Evolutionary conservation across 345 rosid species (phyloP), one percentile per base, ranked within the genome.

Genomic region (Eucalyptus tenuipes): DNA sequence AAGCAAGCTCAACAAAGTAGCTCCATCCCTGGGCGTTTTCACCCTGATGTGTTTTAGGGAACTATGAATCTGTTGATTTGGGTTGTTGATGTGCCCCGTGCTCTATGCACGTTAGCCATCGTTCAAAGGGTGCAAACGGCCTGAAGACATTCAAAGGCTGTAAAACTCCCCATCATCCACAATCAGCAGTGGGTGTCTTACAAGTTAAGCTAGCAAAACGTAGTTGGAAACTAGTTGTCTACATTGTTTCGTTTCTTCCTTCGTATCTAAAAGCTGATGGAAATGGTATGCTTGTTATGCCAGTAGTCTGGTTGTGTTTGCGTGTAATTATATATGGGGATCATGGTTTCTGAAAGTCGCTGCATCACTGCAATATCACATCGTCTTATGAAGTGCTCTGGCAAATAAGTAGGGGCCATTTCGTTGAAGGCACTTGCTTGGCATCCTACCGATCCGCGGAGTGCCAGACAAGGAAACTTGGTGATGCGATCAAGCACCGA

Each of bases 11-110:
- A 87, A 37, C 91, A 89, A 85, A 85, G 91, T 89, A 89, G 81
- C 91, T 87, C 89, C 59, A 87, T 85, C 61, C 92, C 97, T 0
- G 99, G 99, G 18, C 92, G 96, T 61, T 96, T 94, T 92, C 93
- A 94, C 91, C 99, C 99, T 2, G 99, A 96, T 88, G 95, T 96
- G 87, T 96, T 95, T 93, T 96, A 93, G 80, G 57, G 42, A 47
- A 81, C 86, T 20, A 6, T 37, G 47, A 37, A 37, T 20, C 82
- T 20, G 27, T 37, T 37, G 82, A 75, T 75, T 3, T 37, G 82
- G 45, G 82, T 14, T 75, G 82, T 40, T 75, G 82, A 20, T 37
- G 27, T 75, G 47, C 47, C 20, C 47, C 13, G 27, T 37, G 82
- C 47, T 37, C 47, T 37, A 20, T 75, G 82, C 82, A 37, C 45